Conservation (phyloP, 768 basidiomycete genomes). For the Dentipellis sp. region DNA sequence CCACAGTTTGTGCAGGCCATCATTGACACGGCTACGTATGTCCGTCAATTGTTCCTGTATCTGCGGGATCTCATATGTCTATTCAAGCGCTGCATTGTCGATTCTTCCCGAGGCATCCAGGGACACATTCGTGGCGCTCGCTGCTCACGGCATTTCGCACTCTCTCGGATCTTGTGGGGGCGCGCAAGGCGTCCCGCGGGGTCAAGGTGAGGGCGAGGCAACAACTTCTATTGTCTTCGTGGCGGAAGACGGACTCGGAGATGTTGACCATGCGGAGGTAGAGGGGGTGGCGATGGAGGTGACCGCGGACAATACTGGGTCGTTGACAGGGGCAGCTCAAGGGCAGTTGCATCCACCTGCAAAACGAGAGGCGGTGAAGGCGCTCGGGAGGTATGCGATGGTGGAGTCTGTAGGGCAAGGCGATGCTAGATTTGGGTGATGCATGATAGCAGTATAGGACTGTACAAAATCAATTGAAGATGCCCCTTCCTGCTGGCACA, state of each 20-base stretch:
- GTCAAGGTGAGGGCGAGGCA: constrained; percentile 48
- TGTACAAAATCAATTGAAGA: too few relatives aligned
- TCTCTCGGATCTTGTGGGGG: constrained; percentile 25
- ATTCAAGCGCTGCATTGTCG: not conserved
- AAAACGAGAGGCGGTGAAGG: constrained; percentile 1
- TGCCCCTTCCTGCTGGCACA: too few relatives aligned
- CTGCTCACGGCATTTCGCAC: constrained; percentile 31
- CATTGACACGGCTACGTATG: constrained; percentile 37
- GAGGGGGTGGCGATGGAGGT: not conserved
- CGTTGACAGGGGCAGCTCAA: too few relatives aligned
- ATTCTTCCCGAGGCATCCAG: not conserved
- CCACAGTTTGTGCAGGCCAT: constrained; percentile 43
- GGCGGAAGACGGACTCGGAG: constrained; percentile 9
- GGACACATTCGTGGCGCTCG: constrained; percentile 33
- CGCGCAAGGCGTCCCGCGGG: constrained; percentile 24
- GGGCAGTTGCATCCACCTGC: not conserved
- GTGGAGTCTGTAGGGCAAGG: constrained; percentile 18
- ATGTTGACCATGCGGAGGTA: not conserved
- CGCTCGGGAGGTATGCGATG: constrained; percentile 29
- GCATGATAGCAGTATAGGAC: not conserved
- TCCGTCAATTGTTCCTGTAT: constrained; percentile 1
- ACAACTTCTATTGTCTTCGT: constrained; percentile 31
- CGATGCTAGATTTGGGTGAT: constrained; percentile 33
- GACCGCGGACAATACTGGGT: not conserved
- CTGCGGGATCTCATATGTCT: not conserved